Conservation (phyloP, 305 asterid genomes). For the Fraxinus latifolia region DNA sequence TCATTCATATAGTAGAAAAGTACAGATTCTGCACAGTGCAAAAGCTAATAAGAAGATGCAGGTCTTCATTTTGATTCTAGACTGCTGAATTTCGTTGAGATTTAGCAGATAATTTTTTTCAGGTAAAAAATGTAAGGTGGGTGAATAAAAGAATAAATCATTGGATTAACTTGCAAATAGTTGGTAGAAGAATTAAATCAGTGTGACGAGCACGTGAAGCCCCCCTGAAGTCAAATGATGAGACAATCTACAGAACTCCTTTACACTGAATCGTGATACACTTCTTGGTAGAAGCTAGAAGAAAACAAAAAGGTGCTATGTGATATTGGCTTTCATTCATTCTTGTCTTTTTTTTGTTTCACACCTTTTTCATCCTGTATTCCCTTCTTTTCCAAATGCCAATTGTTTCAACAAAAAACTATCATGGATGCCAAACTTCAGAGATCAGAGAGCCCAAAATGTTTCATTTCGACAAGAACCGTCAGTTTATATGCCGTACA, state of each 20-base stretch:
- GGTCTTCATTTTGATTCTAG: conserved; percentile 10
- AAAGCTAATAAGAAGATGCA: conserved; percentile 15
- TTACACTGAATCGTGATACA: background rate
- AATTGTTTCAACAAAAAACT: background rate
- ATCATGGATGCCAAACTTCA: background rate
- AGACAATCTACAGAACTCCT: background rate
- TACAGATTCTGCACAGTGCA: conserved; percentile 8
- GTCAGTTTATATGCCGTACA: background rate
- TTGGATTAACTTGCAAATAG: background rate
- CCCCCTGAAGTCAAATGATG: background rate
- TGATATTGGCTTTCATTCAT: background rate
- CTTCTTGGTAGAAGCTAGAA: background rate
- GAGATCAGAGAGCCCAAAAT: background rate
- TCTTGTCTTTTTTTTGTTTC: background rate
- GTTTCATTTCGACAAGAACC: background rate
- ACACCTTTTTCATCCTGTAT: background rate
- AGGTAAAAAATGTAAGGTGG: background rate
- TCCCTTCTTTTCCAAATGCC: background rate
- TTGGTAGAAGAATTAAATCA: background rate
- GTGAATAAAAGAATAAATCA: background rate
- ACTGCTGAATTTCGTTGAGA: background rate
- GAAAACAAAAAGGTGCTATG: background rate
- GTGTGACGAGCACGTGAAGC: background rate
- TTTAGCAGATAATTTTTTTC: background rate
- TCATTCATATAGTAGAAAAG: background rate